phyloP scores from a whole-genome alignment of 768 basidiomycete species.

The Russula olivacea region DNA sequence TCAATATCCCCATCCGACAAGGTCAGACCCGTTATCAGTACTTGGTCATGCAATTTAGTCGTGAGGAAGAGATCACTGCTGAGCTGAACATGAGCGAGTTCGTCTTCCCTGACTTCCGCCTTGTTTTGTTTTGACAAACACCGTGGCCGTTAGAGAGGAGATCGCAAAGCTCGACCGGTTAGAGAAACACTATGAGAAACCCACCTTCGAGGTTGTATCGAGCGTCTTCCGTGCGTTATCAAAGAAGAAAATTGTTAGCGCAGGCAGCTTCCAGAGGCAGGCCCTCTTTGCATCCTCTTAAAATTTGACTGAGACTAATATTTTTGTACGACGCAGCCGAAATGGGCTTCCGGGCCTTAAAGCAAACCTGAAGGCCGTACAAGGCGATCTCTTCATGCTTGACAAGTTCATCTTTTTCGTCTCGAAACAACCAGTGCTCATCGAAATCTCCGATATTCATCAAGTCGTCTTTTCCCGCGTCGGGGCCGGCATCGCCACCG shows the following conservation, averaged over 20 bases:
- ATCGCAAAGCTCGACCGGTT: slow-evolving; percentile 74
- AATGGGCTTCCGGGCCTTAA: slow-evolving; percentile 94
- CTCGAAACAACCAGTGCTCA: slow-evolving; percentile 87
- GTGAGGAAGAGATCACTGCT: slow-evolving; percentile 94
- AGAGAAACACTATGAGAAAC: slow-evolving; percentile 91
- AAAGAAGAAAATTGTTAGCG: slow-evolving; percentile 85
- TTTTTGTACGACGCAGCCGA: slow-evolving; percentile 44
- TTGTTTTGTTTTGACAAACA: slow-evolving; percentile 7
- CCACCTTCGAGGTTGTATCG: slow-evolving; percentile 92
- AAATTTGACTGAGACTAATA: slow-evolving; percentile 10
- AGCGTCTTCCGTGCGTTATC: slow-evolving; percentile 88
- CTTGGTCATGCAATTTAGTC: slow-evolving; percentile 95
- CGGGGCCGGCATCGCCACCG: slow-evolving; percentile 78
- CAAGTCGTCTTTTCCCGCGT: slow-evolving; percentile 92
- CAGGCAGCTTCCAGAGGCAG: slow-evolving; percentile 81
- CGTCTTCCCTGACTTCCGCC: slow-evolving; percentile 30
- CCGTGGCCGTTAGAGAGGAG: slow-evolving; percentile 51
- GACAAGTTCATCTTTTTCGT: slow-evolving; percentile 98
- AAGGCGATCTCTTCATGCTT: slow-evolving; percentile 96
- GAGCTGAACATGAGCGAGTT: slow-evolving; percentile 92
- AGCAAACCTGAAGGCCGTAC: slow-evolving; percentile 93
- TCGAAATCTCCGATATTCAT: slow-evolving; percentile 86
- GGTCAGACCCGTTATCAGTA: slow-evolving; percentile 98
- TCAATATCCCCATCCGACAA: slow-evolving; percentile 92
- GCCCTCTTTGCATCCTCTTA: slow-evolving; percentile 13